Evolutionary conservation across 345 rosid species (phyloP).

Genomic region (Sonneratia alba): DNA sequence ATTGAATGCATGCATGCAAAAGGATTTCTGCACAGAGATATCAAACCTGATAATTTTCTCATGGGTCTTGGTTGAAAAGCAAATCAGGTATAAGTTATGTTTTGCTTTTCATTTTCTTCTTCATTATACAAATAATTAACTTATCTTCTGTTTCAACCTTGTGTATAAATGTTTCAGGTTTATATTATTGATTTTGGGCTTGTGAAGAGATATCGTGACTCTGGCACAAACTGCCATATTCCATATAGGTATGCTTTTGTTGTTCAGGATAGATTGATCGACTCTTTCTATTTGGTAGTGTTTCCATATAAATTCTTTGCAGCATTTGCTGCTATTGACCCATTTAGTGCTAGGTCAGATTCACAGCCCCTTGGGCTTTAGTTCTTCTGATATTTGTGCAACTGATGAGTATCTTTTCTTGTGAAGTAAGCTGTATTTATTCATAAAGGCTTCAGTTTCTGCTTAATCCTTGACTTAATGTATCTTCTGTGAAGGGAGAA

Average conservation of each 20-base stretch:
- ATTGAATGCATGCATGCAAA: conserved; percentile 60
- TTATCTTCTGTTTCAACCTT: neutral
- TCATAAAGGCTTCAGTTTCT: neutral
- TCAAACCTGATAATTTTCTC: conserved; percentile 72
- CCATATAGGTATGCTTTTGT: conserved; percentile 38
- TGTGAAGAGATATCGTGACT: conserved; percentile 65
- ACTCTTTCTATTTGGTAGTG: neutral
- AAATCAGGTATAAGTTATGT: conserved; percentile 39
- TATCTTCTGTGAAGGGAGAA: conserved; percentile 54
- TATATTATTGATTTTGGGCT: conserved; percentile 73
- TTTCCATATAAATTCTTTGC: too few species aligned
- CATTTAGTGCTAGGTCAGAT: neutral
- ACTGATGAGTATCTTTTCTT: neutral
- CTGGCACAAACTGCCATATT: conserved; percentile 50
- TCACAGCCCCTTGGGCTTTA: neutral
- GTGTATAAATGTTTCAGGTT: conserved; percentile 28
- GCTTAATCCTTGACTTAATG: neutral
- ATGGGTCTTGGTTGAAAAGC: conserved; percentile 79
- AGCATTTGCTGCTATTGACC: neutral
- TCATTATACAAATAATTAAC: too few species aligned
- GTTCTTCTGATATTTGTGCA: too few species aligned
- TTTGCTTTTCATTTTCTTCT: neutral
- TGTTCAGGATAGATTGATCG: neutral
- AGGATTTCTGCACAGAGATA: conserved; percentile 66
- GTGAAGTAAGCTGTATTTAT: neutral